Percentiles rank a stretch among this genome's conserved stretches.
Evolutionary conservation across 1,284 basidiomycete genomes (phyloP).

Genomic region (Vanrija sp.): DNA sequence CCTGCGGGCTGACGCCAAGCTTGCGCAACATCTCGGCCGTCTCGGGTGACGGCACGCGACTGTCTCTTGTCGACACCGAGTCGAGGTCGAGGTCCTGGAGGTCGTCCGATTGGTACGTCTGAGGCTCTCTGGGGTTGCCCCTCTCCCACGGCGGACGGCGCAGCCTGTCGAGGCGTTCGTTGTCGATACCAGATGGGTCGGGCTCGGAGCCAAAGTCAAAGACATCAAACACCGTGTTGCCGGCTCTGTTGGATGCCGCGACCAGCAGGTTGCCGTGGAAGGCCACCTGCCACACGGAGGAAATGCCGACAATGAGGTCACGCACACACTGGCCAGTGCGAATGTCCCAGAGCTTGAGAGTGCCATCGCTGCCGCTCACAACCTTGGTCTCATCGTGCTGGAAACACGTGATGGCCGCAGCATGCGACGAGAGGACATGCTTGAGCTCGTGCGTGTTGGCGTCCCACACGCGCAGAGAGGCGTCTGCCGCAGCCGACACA

Average conservation of each 20-base stretch:
- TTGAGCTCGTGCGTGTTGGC: constrained; percentile 72
- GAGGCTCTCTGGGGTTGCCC: constrained; percentile 29
- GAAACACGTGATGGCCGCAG: constrained; percentile 94
- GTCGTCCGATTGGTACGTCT: constrained; percentile 28
- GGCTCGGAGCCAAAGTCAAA: constrained; percentile 39
- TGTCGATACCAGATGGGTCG: constrained; percentile 31
- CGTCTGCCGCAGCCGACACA: constrained; percentile 90
- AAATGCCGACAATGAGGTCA: constrained; percentile 81
- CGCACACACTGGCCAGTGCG: constrained; percentile 74
- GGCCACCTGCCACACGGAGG: constrained; percentile 91
- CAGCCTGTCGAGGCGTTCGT: constrained; percentile 34
- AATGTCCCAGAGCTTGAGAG: constrained; percentile 94
- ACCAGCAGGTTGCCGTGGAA: constrained; percentile 90
- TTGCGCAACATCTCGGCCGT: too few relatives aligned
- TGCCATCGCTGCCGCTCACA: constrained; percentile 88
- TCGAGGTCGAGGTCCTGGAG: not conserved
- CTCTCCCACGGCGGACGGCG: constrained; percentile 37
- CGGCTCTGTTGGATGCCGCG: constrained; percentile 78
- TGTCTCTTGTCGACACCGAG: not conserved
- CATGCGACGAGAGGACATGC: constrained; percentile 78
- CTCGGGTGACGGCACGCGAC: too few relatives aligned
- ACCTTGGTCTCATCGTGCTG: constrained; percentile 96
- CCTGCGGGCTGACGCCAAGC: too few relatives aligned
- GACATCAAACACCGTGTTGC: constrained; percentile 57
- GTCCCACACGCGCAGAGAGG: constrained; percentile 87